phyloP scores from a whole-genome alignment of 495 filamentous ascomycete species.

The Penicillium mononematosum region DNA sequence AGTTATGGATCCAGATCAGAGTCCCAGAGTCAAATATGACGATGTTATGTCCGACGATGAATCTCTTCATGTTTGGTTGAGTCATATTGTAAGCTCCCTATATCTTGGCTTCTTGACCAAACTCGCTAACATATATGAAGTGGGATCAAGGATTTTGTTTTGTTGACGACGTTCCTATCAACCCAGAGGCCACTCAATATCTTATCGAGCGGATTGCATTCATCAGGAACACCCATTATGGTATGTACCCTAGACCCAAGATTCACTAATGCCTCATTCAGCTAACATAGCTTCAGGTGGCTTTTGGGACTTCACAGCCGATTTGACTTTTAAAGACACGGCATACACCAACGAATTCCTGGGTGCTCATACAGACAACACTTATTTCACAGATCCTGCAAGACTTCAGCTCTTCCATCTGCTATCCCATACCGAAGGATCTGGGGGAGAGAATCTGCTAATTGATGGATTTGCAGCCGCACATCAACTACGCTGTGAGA shows the following conservation, averaged over 20 bases:
- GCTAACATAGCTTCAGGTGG: slow-evolving; percentile 51
- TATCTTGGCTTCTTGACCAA: not conserved
- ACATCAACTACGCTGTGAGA: slow-evolving; percentile 45
- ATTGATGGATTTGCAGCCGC: slow-evolving; percentile 83
- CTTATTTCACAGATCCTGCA: slow-evolving; percentile 88
- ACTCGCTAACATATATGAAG: slow-evolving; percentile 31
- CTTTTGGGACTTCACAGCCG: slow-evolving; percentile 92
- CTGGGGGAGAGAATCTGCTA: slow-evolving; percentile 70
- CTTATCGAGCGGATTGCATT: slow-evolving; percentile 78
- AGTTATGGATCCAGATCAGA: slow-evolving; percentile 19
- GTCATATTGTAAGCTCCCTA: slow-evolving; percentile 52
- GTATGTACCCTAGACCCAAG: slow-evolving; percentile 34
- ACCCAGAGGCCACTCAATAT: slow-evolving; percentile 64
- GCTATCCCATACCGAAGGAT: slow-evolving; percentile 66
- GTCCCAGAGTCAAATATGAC: slow-evolving; percentile 56
- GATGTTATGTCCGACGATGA: slow-evolving; percentile 57
- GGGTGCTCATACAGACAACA: slow-evolving; percentile 83
- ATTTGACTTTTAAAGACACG: slow-evolving; percentile 83
- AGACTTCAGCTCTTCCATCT: slow-evolving; percentile 90
- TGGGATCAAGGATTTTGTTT: slow-evolving; percentile 67
- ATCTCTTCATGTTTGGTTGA: slow-evolving; percentile 55
- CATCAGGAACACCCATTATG: slow-evolving; percentile 86
- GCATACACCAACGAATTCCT: slow-evolving; percentile 85
- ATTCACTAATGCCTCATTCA: not conserved
- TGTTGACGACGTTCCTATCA: slow-evolving; percentile 62